Percentiles rank a stretch among this genome's conserved stretches.
These are phyloP conservation scores for Arachnopeziza araneosa DNA, from an alignment of 2,329 filamentous ascomycete species.

Conservation along the genomic window DNA sequence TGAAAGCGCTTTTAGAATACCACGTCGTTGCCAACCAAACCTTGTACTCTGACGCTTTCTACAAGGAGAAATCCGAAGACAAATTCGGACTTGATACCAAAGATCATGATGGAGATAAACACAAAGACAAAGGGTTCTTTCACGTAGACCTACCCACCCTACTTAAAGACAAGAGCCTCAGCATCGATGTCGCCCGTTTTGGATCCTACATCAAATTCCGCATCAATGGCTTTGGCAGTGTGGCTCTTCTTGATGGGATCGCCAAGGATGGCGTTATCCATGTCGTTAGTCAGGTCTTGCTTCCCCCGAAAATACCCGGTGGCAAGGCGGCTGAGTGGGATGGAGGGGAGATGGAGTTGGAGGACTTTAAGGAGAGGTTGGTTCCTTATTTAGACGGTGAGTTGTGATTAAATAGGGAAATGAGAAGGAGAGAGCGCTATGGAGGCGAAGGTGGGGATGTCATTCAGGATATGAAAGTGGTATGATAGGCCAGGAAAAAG, in stretches of 20 bases:
- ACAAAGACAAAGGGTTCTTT: slow-evolving; percentile 35
- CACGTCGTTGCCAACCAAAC: slow-evolving; percentile 70
- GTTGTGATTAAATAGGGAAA: slow-evolving; percentile 9
- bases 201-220: slow-evolving; percentile 66
- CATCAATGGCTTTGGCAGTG: slow-evolving; percentile 66
- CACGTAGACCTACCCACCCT: slow-evolving; percentile 70
- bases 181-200: slow-evolving; percentile 64
- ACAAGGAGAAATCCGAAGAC: slow-evolving; percentile 41
- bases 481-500: background rate
- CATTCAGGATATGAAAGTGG: background rate
- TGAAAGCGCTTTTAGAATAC: slow-evolving; percentile 73
- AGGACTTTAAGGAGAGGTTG: slow-evolving; percentile 48
- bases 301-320: slow-evolving; percentile 56
- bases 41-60: slow-evolving; percentile 79
- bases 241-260: slow-evolving; percentile 63
- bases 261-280: slow-evolving; percentile 80
- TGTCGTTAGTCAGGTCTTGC: slow-evolving; percentile 63
- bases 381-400: slow-evolving; percentile 16
- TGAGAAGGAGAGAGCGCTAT: background rate
- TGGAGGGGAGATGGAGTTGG: slow-evolving; percentile 48
- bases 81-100: slow-evolving; percentile 18
- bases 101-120: slow-evolving; percentile 15
- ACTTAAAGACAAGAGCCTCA: slow-evolving; percentile 58
- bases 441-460: background rate
- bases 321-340: slow-evolving; percentile 29